These are phyloP conservation scores for Pestalotiopsis sp. DNA, from an alignment of 2,329 filamentous ascomycete species.

Conservation along the genomic window DNA sequence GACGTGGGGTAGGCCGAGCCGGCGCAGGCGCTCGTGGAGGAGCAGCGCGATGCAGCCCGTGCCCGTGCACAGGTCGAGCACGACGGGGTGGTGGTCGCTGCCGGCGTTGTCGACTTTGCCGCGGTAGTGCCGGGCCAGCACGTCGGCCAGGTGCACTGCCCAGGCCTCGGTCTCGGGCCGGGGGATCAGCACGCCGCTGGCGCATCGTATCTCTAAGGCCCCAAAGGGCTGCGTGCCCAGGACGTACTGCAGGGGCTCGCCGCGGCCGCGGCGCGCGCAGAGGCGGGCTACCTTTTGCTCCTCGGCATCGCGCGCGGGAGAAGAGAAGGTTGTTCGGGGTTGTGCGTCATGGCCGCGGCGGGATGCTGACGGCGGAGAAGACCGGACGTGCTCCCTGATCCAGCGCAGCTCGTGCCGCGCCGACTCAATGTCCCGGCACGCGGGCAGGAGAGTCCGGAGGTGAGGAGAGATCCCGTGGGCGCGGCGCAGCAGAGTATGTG, in stretches of 20 bases:
- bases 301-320: not conserved
- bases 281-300: conserved; percentile 37
- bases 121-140: conserved; percentile 33
- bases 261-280: conserved; percentile 54
- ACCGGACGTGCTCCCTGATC: conserved; percentile 63
- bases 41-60: conserved; percentile 87
- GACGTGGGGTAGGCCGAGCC: conserved; percentile 39
- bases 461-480: conserved; percentile 57
- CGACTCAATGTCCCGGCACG: conserved; percentile 64
- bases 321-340: not conserved
- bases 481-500: conserved; percentile 57
- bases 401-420: conserved; percentile 73
- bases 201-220: conserved; percentile 75
- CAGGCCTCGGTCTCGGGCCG: conserved; percentile 77
- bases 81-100: conserved; percentile 43
- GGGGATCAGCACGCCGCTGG: conserved; percentile 81
- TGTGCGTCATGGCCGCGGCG: not conserved
- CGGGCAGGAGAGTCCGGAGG: conserved; percentile 63
- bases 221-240: conserved; percentile 90
- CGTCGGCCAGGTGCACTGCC: conserved; percentile 55
- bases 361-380: conserved; percentile 5
- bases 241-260: conserved; percentile 86
- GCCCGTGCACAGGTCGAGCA: conserved; percentile 89
- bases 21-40: conserved; percentile 64
- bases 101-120: not conserved